A percentile compares a stretch with the other conserved stretches of the same genome.
phyloP scores from a whole-genome alignment of 768 basidiomycete genomes.

The Suillus placidus region DNA sequence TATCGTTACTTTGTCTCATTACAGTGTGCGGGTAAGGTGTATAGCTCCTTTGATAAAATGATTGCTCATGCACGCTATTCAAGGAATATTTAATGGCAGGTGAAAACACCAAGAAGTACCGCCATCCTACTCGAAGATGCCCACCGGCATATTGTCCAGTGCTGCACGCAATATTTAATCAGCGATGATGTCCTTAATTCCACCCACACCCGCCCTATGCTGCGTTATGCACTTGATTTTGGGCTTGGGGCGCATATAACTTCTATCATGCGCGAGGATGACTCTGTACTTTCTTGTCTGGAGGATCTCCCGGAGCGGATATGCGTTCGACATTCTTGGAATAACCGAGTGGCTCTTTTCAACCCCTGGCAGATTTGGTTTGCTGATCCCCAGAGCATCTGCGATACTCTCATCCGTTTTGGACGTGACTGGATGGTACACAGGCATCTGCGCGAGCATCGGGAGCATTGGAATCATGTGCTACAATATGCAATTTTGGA shows the following conservation, averaged over 20 bases:
- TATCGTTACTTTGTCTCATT: conserved; percentile 22
- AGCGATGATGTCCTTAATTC: conserved; percentile 2
- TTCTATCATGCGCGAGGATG: not conserved
- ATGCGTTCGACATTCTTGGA: not conserved
- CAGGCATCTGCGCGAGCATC: not conserved
- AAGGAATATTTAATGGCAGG: conserved; percentile 5
- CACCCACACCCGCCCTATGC: not conserved
- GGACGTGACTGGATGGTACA: not conserved
- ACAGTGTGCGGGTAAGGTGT: conserved; percentile 25
- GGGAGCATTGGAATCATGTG: not conserved
- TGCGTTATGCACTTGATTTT: conserved; percentile 3
- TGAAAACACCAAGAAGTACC: not conserved
- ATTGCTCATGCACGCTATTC: not conserved
- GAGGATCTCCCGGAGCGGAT: not conserved
- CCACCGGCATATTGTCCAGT: not conserved
- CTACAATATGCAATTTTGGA: not conserved
- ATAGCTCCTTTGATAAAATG: not conserved
- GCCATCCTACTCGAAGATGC: not conserved
- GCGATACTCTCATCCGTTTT: not conserved
- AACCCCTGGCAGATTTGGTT: conserved; percentile 6
- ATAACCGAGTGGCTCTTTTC: not conserved
- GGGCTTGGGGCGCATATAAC: conserved; percentile 2
- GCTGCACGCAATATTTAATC: not conserved
- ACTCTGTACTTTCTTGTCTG: not conserved
- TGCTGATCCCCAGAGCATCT: not conserved